A percentile compares a stretch with the other conserved stretches of the same genome.
Evolutionary conservation across 345 rosid genomes (phyloP).

Genomic region (Viola odorata): DNA sequence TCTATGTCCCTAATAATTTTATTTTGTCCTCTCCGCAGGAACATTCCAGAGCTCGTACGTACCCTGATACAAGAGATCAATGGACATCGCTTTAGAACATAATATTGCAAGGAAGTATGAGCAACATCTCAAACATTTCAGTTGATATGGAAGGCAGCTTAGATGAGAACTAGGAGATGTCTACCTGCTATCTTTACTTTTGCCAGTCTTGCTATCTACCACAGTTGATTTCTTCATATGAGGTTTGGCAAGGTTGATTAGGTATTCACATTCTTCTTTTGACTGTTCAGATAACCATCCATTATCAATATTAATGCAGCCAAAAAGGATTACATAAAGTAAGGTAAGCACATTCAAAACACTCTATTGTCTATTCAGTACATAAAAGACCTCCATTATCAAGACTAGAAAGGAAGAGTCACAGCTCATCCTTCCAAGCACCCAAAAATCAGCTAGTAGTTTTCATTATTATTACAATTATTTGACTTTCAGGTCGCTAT

Average conservation of each 20-base stretch:
- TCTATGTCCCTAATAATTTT: conserved; percentile 55
- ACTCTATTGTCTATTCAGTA: no score
- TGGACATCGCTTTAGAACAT: neutral
- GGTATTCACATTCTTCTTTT: conserved; percentile 40
- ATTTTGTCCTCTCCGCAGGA: conserved; percentile 69
- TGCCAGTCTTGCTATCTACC: conserved; percentile 32
- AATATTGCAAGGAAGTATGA: neutral
- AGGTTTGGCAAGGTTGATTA: conserved; percentile 34
- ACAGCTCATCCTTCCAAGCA: neutral
- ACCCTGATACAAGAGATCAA: conserved; percentile 44
- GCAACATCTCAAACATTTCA: neutral
- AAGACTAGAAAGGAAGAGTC: neutral
- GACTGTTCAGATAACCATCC: conserved; percentile 23
- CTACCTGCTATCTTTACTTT: conserved; percentile 38
- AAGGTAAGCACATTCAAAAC: neutral
- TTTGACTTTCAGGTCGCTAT: no score
- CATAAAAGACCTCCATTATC: no score
- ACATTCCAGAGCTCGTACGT: conserved; percentile 91
- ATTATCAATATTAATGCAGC: neutral
- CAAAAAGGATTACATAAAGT: neutral
- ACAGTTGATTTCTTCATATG: conserved; percentile 35
- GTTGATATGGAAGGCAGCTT: neutral
- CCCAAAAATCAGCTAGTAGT: neutral
- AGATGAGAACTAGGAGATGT: conserved; percentile 6
- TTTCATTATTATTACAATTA: no score